phyloP scores from a whole-genome alignment of 2,329 filamentous ascomycete genomes.

The Pestalotiopsis sp. region DNA sequence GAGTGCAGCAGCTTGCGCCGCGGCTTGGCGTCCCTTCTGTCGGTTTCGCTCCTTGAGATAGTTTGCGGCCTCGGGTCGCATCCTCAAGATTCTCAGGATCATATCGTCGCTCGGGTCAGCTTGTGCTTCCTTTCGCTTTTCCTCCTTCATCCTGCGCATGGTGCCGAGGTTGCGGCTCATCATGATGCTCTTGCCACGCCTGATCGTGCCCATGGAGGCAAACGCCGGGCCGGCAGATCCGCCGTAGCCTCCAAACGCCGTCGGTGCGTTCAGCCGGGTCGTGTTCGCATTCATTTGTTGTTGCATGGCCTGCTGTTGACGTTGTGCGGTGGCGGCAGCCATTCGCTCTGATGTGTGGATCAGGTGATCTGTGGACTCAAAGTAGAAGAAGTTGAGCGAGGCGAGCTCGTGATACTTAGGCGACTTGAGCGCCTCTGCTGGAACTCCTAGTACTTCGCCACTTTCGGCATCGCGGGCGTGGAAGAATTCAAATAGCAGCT shows the following conservation, averaged over 20 bases:
- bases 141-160: conserved; percentile 94
- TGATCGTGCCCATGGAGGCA: conserved; percentile 71
- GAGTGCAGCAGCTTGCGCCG: conserved; percentile 86
- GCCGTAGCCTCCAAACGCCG: conserved; percentile 44
- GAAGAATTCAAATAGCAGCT: conserved; percentile 92
- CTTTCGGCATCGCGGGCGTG: conserved; percentile 81
- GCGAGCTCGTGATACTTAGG: conserved; percentile 98
- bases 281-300: conserved; percentile 43
- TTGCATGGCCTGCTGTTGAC: conserved; percentile 69
- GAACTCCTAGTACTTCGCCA: conserved; percentile 83
- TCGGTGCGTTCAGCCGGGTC: conserved; percentile 72
- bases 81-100: conserved; percentile 91
- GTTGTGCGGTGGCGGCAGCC: conserved; percentile 81
- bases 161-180: conserved; percentile 92
- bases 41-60: conserved; percentile 90
- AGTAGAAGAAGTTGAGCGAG: conserved; percentile 98
- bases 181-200: conserved; percentile 81
- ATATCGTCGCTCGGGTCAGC: conserved; percentile 98
- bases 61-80: conserved; percentile 85
- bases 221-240: conserved; percentile 52
- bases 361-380: conserved; percentile 86
- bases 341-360: conserved; percentile 96
- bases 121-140: conserved; percentile 92
- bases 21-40: conserved; percentile 91
- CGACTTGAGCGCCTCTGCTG: conserved; percentile 88